Base-by-base conservation (phyloP, 345 rosid genomes). In the rapeseed (Brassica napus) region DNA sequence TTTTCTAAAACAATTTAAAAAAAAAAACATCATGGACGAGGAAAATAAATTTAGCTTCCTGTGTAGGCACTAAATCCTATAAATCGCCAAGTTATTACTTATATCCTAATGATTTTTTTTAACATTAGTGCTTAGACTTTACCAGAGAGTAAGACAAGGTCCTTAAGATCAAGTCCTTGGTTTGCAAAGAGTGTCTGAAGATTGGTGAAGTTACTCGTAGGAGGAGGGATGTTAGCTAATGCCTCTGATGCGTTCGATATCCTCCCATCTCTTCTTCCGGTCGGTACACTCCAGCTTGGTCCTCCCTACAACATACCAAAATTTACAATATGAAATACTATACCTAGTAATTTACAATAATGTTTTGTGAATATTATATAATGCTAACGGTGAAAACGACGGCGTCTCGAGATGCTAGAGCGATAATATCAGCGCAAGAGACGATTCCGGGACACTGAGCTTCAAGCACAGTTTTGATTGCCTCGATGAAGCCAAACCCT, bases 211-310 rank as follows among this genome's bases (percentile, higher is more conserved):
- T 91, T 94, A 85, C 84, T 71, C 0, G 81, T 66, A 0, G 97
- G 97, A 63, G 90, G 24, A 4, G 98, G 97, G 49, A 92, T 87
- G 70, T 85, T 78, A 68, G 37, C 78, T 57, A 37, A 12, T 14
- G 97, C 94, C 74, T 92, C 95, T 0, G 95, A 55, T 4, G 79
- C 65, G 16, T 74, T 89, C 0, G 98, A 94, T 72, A 91, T 76
- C 57, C 79, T 47, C 15, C 97, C 97, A 8, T 94, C 97, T 83
- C 95, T 82, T 72, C 97, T 37, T 0, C 94, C 97, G 0, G 98
- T 90, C 1, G 97, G 97, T 47, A 92, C 98, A n/a, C 54, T 84
- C 97, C 98, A 94, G 6, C 18, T 86, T 0, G 97, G 97, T 70
- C 97, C 98, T 37, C 95, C 98, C 94, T 75, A n/a, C 18, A 55